Evolutionary conservation across 352 stramenopile species (phyloP).

Genomic region (Albugo laibachii): DNA sequence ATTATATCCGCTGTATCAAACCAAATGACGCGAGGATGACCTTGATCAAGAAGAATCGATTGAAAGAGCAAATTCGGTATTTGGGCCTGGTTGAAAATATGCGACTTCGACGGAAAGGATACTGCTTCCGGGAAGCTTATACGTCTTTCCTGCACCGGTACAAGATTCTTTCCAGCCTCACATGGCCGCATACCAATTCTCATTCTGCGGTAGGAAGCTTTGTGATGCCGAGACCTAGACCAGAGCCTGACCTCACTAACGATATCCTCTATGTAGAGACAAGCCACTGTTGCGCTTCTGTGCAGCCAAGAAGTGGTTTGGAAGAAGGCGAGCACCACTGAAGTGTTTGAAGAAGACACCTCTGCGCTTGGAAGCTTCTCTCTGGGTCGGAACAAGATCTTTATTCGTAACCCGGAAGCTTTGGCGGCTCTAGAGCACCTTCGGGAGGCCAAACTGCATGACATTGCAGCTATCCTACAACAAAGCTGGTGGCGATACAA

Average conservation of each 20-base stretch:
- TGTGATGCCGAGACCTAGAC: neutral
- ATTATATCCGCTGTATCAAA: slow-evolving; percentile 86
- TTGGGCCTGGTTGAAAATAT: slow-evolving; percentile 60
- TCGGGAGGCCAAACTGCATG: slow-evolving; percentile 51
- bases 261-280: slow-evolving; percentile 13
- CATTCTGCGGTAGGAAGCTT: slow-evolving; percentile 22
- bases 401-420: slow-evolving; percentile 74
- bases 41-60: neutral
- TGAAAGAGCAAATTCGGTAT: slow-evolving; percentile 50
- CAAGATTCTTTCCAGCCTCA: slow-evolving; percentile 58
- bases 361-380: slow-evolving; percentile 54
- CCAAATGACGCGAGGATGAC: slow-evolving; percentile 65
- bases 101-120: slow-evolving; percentile 59
- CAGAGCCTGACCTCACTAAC: neutral
- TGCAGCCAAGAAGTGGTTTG: slow-evolving; percentile 34
- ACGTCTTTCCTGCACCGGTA: slow-evolving; percentile 66
- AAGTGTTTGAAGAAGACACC: slow-evolving; percentile 42
- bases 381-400: slow-evolving; percentile 78
- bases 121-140: slow-evolving; percentile 71
- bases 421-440: slow-evolving; percentile 67
- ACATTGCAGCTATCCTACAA: slow-evolving; percentile 68
- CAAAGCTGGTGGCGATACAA: slow-evolving; percentile 69
- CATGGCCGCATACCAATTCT: slow-evolving; percentile 35
- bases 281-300: slow-evolving; percentile 55
- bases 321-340: slow-evolving; percentile 23